phyloP scores from a whole-genome alignment of 2,329 filamentous ascomycete genomes.

The Colletotrichum limetticola region DNA sequence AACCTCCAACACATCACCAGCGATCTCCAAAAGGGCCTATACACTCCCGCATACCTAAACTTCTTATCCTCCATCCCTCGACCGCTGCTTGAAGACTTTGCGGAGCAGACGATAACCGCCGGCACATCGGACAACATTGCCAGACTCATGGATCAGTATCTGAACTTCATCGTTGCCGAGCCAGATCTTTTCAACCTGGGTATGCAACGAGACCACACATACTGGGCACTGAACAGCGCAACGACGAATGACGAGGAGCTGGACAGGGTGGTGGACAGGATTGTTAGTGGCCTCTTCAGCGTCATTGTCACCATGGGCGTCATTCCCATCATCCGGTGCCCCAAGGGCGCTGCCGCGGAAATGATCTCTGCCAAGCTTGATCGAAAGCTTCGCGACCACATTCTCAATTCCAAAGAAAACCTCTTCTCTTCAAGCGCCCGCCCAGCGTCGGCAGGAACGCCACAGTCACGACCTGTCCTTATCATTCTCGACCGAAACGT shows the following conservation, averaged over 20 bases:
- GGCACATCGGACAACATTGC: conserved; percentile 90
- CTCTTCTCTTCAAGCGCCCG: conserved; percentile 80
- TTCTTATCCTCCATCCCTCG: conserved; percentile 94
- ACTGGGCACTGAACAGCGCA: conserved; percentile 96
- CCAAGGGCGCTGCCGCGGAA: conserved; percentile 91
- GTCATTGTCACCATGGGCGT: conserved; percentile 99
- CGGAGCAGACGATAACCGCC: conserved; percentile 83
- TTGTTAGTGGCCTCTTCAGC: conserved; percentile 96
- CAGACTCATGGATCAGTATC: conserved; percentile 94
- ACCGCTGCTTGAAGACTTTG: conserved; percentile 93
- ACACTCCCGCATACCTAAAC: conserved; percentile 95
- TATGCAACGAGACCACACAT: conserved; percentile 83
- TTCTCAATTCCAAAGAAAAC: conserved; percentile 97
- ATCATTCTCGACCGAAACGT: conserved; percentile 96
- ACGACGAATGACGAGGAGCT: conserved; percentile 91
- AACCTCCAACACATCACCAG: conserved; percentile 86
- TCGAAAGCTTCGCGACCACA: conserved; percentile 93
- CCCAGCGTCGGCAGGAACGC: conserved; percentile 67
- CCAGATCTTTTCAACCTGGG: conserved; percentile 95
- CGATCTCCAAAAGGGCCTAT: conserved; percentile 88
- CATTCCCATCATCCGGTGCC: conserved; percentile 95
- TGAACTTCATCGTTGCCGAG: conserved; percentile 97
- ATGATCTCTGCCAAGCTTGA: conserved; percentile 95
- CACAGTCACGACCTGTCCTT: conserved; percentile 85
- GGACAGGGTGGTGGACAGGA: conserved; percentile 86